Evolutionary conservation across 176 grass and related monocot genomes (phyloP).

Genomic region (Canna indica): DNA sequence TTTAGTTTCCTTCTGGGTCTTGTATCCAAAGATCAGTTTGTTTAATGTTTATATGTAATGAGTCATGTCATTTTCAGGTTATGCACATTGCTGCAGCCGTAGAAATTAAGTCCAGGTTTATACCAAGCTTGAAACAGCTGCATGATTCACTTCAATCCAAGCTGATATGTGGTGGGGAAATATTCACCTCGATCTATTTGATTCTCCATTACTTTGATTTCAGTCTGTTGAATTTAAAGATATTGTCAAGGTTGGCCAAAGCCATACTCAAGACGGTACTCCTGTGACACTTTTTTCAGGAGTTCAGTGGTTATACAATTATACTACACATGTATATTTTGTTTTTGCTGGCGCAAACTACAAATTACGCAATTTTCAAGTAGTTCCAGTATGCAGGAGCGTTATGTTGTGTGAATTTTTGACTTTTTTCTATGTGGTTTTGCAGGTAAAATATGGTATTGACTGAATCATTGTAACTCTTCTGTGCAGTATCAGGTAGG

Average conservation of each 20-base stretch:
- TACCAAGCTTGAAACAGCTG: conserved; percentile 76
- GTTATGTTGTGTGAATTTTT: background rate
- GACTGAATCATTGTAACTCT: conserved; percentile 64
- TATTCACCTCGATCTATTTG: conserved; percentile 4
- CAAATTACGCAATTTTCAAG: background rate
- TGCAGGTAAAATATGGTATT: conserved; percentile 88
- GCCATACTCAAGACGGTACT: conserved; percentile 97
- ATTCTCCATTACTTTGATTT: background rate
- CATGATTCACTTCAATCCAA: conserved; percentile 76
- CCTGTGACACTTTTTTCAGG: conserved; percentile 89
- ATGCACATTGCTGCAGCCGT: conserved; percentile 95
- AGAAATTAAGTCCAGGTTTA: conserved; percentile 78
- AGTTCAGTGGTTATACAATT: conserved; percentile 92
- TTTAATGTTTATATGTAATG: background rate
- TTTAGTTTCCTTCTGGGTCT: no score
- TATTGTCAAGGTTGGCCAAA: conserved; percentile 89
- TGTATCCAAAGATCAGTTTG: no score
- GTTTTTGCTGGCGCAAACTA: conserved; percentile 20
- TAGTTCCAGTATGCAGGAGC: conserved; percentile 8
- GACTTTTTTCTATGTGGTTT: conserved; percentile 10
- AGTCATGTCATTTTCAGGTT: conserved; percentile 39
- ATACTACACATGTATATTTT: conserved; percentile 61
- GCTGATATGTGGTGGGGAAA: conserved; percentile 34
- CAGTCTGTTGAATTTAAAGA: conserved; percentile 90
- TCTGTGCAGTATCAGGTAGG: conserved; percentile 76